Percentiles rank a stretch among this genome's conserved stretches.
phyloP scores from a whole-genome alignment of 176 grass and related monocot species.

The Luzula sylvatica region DNA sequence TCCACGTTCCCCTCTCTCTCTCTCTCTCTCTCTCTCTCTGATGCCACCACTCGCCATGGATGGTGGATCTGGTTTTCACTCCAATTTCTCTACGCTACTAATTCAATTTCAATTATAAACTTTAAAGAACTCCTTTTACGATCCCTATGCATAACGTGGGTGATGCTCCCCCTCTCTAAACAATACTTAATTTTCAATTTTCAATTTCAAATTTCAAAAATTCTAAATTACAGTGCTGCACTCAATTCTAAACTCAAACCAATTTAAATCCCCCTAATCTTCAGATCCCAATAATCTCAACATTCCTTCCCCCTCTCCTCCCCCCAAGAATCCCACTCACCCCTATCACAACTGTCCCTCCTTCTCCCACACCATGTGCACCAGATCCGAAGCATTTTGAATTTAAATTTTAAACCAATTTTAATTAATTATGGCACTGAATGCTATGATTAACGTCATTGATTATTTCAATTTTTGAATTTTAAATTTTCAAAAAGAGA shows the following conservation, averaged over 20 bases:
- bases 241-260: not conserved
- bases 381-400: conserved; percentile 17
- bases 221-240: conserved; percentile 21
- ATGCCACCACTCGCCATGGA: not conserved
- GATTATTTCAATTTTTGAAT: not conserved
- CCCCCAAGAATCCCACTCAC: not conserved
- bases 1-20: not conserved
- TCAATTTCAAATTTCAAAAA: not conserved
- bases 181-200: not conserved
- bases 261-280: not conserved
- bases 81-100: not conserved
- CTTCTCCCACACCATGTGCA: conserved; percentile 30
- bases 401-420: not conserved
- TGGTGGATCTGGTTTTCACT: not conserved
- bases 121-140: not conserved
- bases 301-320: conserved; percentile 42
- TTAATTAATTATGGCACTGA: no score
- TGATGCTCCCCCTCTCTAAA: not conserved
- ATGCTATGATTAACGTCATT: no score
- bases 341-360: not conserved
- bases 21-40: not conserved
- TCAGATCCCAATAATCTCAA: conserved; percentile 62
- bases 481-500: conserved; percentile 4
- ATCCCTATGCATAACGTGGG: not conserved
- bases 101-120: not conserved